Evolutionary conservation across 2,329 filamentous ascomycete genomes (phyloP).

Genomic region (Arthrobotrys musiformis): DNA sequence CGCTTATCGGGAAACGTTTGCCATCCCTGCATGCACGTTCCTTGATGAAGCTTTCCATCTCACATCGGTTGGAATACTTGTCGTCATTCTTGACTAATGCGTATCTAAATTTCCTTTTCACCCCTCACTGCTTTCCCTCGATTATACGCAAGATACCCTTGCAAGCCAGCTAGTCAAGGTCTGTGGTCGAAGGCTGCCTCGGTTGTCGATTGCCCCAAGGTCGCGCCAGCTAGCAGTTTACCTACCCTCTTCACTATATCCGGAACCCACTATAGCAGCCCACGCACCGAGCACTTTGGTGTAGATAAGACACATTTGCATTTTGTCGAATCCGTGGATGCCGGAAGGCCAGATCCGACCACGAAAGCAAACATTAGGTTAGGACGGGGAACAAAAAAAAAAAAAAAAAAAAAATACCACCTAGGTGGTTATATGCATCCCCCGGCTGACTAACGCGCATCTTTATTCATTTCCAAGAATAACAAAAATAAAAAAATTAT

Average conservation of each 20-base stretch:
- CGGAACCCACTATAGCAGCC: constrained; percentile 26
- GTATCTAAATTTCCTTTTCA: constrained; percentile 21
- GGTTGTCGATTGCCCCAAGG: constrained; percentile 35
- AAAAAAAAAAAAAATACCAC: too few relatives aligned
- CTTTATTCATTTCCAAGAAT: constrained; percentile 5
- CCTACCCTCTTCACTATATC: constrained; percentile 23
- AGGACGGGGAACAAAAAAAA: background rate
- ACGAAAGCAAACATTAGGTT: constrained; percentile 18
- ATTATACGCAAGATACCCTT: constrained; percentile 26
- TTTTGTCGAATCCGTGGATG: background rate
- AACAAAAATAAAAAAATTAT: background rate
- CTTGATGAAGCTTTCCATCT: constrained; percentile 28
- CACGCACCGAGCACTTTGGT: background rate
- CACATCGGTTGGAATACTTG: constrained; percentile 46
- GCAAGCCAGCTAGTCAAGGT: constrained; percentile 1
- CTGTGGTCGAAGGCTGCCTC: constrained; percentile 32
- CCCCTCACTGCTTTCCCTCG: constrained; percentile 18
- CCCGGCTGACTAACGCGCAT: constrained; percentile 18
- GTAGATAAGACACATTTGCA: constrained; percentile 33
- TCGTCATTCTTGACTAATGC: constrained; percentile 53
- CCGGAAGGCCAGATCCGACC: constrained; percentile 40
- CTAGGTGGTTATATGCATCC: too few relatives aligned
- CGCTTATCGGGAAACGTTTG: constrained; percentile 41
- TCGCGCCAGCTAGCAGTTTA: constrained; percentile 16
- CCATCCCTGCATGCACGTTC: constrained; percentile 46